Evolutionary conservation across 139 green algal species (phyloP).

Genomic region (Chlorella sp.): DNA sequence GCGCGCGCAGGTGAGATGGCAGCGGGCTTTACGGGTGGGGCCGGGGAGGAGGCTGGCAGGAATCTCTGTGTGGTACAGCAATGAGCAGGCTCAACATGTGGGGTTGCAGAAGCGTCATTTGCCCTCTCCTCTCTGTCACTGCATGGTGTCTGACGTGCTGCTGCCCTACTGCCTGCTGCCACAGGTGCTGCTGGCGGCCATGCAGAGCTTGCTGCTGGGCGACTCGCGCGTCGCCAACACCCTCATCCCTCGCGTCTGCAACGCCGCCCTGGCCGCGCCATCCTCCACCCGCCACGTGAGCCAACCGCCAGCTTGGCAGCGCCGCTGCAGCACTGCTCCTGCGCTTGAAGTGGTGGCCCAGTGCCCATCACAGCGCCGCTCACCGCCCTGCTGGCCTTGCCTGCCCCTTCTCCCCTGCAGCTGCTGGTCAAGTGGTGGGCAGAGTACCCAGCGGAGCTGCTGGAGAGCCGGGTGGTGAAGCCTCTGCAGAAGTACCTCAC

Average conservation of each 20-base stretch:
- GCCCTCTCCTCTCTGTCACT: not conserved
- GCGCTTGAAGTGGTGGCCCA: not conserved
- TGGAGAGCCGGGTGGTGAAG: constrained; percentile 71
- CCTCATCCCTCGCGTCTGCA: constrained; percentile 83
- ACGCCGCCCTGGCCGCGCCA: constrained; percentile 72
- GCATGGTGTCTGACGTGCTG: not conserved
- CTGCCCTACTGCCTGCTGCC: not conserved
- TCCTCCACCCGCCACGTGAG: constrained; percentile 66
- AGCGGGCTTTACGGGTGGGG: not conserved
- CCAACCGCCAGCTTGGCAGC: not conserved
- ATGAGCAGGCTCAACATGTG: not conserved
- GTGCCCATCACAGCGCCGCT: too few species aligned
- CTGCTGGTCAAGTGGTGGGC: constrained; percentile 89
- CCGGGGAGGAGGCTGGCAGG: too few species aligned
- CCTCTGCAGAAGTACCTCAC: constrained; percentile 81
- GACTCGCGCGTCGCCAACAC: constrained; percentile 69
- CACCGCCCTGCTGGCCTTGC: not conserved
- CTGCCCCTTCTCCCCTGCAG: constrained; percentile 41
- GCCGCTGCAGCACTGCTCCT: not conserved
- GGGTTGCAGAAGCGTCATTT: not conserved
- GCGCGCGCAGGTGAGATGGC: constrained; percentile 64
- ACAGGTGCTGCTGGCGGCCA: constrained; percentile 80
- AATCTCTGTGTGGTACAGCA: not conserved
- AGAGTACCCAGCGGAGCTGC: constrained; percentile 78
- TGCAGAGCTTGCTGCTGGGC: constrained; percentile 79